A percentile compares a stretch with the other conserved stretches of the same genome.
Evolutionary conservation across 352 stramenopile genomes (phyloP).

Genomic region (Phytophthora lateralis): DNA sequence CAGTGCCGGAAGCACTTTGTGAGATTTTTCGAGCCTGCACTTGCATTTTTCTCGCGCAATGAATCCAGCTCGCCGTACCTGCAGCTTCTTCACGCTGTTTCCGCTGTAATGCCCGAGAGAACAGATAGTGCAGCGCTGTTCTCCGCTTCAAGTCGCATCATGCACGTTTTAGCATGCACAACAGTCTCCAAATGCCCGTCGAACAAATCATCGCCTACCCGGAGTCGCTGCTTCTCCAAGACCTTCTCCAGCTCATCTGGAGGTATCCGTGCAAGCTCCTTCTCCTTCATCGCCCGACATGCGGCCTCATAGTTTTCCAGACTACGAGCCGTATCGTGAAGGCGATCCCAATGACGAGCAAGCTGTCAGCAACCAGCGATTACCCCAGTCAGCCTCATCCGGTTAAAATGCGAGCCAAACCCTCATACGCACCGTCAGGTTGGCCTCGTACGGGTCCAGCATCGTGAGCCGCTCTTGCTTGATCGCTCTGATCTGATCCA

Average conservation of each 20-base stretch:
- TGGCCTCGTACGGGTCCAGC: conserved; percentile 53
- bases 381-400: neutral
- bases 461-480: conserved; percentile 45
- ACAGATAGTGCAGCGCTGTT: conserved; percentile 57
- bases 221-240: conserved; percentile 46
- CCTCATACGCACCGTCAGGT: conserved; percentile 48
- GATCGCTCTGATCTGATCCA: conserved; percentile 48
- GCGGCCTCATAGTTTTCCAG: conserved; percentile 65
- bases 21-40: neutral
- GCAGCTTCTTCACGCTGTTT: conserved; percentile 46
- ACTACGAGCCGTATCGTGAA: conserved; percentile 52
- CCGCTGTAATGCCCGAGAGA: conserved; percentile 39
- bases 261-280: conserved; percentile 35
- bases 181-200: neutral
- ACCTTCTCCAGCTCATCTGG: conserved; percentile 35
- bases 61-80: conserved; percentile 20
- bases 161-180: neutral
- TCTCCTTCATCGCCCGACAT: conserved; percentile 38
- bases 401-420: neutral
- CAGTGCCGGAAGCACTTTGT: neutral
- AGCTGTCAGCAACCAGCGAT: conserved; percentile 35
- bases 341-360: conserved; percentile 55
- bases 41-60: neutral
- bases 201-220: conserved; percentile 29
- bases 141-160: conserved; percentile 32